Evolutionary conservation across 1,139 yeast species (phyloP).

Genomic region (Taphrina sp.): DNA sequence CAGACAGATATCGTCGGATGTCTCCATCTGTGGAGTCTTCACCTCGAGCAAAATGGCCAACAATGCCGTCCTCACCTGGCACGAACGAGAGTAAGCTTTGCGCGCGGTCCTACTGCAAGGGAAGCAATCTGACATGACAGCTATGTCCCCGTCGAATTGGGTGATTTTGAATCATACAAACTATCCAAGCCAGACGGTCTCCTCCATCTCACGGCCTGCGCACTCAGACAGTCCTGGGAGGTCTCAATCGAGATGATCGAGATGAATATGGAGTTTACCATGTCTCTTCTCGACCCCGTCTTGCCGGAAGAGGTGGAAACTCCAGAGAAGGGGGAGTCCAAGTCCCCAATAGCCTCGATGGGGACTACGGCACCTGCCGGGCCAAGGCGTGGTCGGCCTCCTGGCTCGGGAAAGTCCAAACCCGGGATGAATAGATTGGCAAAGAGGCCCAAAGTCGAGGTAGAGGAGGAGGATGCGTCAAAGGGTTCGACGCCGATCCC

Average conservation of each 20-base stretch:
- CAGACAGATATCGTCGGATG: slow-evolving; percentile 4
- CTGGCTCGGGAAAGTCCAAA: neutral
- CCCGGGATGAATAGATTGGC: neutral
- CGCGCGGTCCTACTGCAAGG: neutral
- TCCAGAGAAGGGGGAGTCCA: neutral
- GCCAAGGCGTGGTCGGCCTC: neutral
- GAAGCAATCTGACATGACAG: neutral
- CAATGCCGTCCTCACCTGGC: slow-evolving; percentile 8
- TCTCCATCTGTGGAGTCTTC: slow-evolving; percentile 22
- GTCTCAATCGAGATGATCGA: slow-evolving; percentile 22
- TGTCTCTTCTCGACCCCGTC: slow-evolving; percentile 23
- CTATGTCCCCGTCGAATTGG: slow-evolving; percentile 14
- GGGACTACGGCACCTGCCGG: neutral
- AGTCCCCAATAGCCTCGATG: neutral
- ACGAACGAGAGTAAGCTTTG: slow-evolving; percentile 14
- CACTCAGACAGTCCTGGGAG: slow-evolving; percentile 17
- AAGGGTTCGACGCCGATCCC: too few species aligned
- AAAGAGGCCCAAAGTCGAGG: neutral
- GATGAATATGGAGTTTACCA: slow-evolving; percentile 22
- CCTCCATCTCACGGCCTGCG: slow-evolving; percentile 17
- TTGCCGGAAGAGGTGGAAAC: neutral
- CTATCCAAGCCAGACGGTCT: slow-evolving; percentile 19
- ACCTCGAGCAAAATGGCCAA: slow-evolving; percentile 8
- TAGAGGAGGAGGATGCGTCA: too few species aligned
- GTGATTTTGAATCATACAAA: slow-evolving; percentile 24